Base-by-base conservation (phyloP, 1,284 basidiomycete species). In the Ceratobasidium sp. region DNA sequence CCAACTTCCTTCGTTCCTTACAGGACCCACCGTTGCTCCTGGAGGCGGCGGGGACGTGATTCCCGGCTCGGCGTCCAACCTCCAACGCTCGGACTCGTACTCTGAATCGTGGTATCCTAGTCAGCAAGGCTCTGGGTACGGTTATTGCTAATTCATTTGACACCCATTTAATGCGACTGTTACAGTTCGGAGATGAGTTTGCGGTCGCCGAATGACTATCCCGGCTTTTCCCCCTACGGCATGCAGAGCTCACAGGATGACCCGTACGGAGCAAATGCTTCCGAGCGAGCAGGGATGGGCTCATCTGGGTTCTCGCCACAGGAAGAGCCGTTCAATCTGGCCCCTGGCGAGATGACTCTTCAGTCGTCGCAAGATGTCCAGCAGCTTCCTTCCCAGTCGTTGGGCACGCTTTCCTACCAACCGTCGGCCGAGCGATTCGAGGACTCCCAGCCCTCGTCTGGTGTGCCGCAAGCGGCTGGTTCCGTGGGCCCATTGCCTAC, bases 41-140 rank as follows among this genome's bases (percentile, higher is more conserved):
- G 88, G 87, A n/a, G 88, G 89, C 38, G 88, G 89, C 52, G 88
- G 86, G 12, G 89, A 91, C 76, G 85, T 88, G 10, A 75, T 90
- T 17, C 83, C 86, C 0, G 78, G 69, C 32, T 68, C 83, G 42
- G 77, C 85, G 65, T 77, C 83, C 43, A 77, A 76, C 43, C 74
- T 75, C 72, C 60, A 47, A 29, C 45, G 78, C 69, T 72, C 76
- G 70, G 73, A 78, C 13, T 52, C 71, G 78, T 47, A 75, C 77
- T 52, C 64, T 64, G 80, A 80, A n/a, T 74, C 80, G 10, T 87
- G 86, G 86, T 79, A 85, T 55, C 70, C 78, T 38, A 67, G 45
- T 54, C 64, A 67, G 45, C 56, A 45, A 45, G 62, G 40, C 68
- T 71, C 57, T 42, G 65, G 72, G 25, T 67, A 53, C 2, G 50